Percentiles rank a stretch among this genome's conserved stretches.
These are phyloP conservation scores for Skeletonema costatum DNA, from an alignment of 108 stramenopile species.

Conservation along the genomic window DNA sequence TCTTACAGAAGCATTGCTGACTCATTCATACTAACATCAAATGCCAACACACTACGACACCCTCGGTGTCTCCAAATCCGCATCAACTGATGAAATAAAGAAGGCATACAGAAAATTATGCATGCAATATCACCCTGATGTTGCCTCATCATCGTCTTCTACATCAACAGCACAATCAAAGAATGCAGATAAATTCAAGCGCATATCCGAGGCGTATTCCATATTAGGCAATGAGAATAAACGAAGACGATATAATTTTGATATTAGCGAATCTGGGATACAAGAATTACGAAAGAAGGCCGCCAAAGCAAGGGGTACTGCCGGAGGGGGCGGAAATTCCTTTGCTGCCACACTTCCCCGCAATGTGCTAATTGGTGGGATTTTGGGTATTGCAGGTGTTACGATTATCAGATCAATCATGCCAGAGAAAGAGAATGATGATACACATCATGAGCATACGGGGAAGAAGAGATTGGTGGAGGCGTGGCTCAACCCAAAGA, in stretches of 20 bases:
- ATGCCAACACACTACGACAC: constrained; percentile 71
- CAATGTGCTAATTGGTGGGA: constrained; percentile 47
- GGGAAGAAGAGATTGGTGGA: constrained; percentile 61
- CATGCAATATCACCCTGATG: constrained; percentile 93
- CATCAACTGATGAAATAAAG: constrained; percentile 87
- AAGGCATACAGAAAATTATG: constrained; percentile 89
- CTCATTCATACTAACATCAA: background rate
- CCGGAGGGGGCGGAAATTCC: constrained; percentile 9
- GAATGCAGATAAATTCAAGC: constrained; percentile 71
- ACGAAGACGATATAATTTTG: constrained; percentile 67
- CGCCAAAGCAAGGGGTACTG: constrained; percentile 9
- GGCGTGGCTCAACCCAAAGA: constrained; percentile 81
- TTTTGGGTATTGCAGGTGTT: constrained; percentile 31
- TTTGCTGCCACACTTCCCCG: constrained; percentile 43
- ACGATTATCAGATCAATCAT: constrained; percentile 5
- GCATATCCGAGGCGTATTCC: constrained; percentile 72
- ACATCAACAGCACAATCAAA: constrained; percentile 16
- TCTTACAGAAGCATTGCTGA: too few relatives aligned
- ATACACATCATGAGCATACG: constrained; percentile 23
- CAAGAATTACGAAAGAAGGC: constrained; percentile 13
- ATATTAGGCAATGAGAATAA: constrained; percentile 59
- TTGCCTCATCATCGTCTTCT: constrained; percentile 36
- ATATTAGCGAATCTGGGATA: constrained; percentile 12
- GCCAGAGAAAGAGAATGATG: constrained; percentile 15
- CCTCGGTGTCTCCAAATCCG: constrained; percentile 71